These are phyloP conservation scores for Cytospora mali DNA, from an alignment of 2,329 filamentous ascomycete genomes.

Conservation along the genomic window DNA sequence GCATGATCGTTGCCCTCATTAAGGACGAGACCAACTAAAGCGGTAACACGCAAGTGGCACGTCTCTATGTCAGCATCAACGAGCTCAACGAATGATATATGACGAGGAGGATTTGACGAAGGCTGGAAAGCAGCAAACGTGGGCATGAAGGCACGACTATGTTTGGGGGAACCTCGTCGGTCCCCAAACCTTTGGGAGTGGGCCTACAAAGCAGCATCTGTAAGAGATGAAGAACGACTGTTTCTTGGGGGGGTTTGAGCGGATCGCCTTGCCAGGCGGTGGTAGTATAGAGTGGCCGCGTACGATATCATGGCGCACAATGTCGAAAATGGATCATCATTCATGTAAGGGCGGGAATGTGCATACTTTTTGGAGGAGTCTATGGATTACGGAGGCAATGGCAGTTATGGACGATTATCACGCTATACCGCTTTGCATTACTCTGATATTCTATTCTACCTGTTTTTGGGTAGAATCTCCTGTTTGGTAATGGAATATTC, in stretches of 20 bases:
- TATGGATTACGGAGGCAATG: constrained; percentile 17
- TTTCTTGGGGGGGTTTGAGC: background rate
- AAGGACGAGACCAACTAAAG: constrained; percentile 85
- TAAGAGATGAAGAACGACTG: background rate
- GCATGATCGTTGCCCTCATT: constrained; percentile 97
- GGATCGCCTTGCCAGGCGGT: background rate
- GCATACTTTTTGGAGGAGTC: constrained; percentile 17
- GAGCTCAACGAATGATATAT: background rate
- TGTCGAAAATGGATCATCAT: constrained; percentile 9
- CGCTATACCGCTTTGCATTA: background rate
- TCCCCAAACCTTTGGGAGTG: background rate
- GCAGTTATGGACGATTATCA: constrained; percentile 20
- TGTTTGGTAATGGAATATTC: background rate
- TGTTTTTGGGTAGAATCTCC: background rate
- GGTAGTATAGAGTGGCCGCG: background rate
- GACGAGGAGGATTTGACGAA: constrained; percentile 5
- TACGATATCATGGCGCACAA: constrained; percentile 18
- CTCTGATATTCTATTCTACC: background rate
- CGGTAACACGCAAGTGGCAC: background rate
- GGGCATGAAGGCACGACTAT: background rate
- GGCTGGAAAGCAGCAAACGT: background rate
- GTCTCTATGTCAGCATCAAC: constrained; percentile 13
- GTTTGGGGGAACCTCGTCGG: background rate
- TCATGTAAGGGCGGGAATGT: constrained; percentile 16
- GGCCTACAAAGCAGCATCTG: background rate